These are phyloP conservation scores for Aspergillus pseudoglaucus DNA, from an alignment of 2,329 filamentous ascomycete genomes.

Conservation along the genomic window DNA sequence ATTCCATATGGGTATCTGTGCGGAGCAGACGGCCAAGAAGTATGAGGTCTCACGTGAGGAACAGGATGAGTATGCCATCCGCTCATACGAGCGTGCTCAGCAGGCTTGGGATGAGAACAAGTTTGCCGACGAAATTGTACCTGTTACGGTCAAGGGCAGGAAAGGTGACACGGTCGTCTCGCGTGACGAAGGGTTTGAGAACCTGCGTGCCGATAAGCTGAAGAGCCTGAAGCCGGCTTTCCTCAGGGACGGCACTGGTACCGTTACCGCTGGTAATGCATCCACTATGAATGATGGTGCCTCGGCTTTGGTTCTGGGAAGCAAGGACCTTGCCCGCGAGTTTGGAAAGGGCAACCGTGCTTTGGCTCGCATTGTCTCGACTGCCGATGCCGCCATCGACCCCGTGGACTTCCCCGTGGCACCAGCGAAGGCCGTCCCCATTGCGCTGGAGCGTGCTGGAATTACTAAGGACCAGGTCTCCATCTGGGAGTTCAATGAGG, in stretches of 20 bases:
- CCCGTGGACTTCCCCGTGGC: conserved; percentile 92
- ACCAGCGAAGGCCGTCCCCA: conserved; percentile 83
- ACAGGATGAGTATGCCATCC: conserved; percentile 86
- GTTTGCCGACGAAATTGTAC: conserved; percentile 84
- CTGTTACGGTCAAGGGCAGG: conserved; percentile 74
- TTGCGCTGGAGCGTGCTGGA: conserved; percentile 80
- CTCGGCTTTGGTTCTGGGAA: conserved; percentile 79
- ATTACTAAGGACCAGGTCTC: conserved; percentile 88
- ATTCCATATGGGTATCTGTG: conserved; percentile 97
- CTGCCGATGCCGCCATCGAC: conserved; percentile 84
- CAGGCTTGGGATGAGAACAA: conserved; percentile 75
- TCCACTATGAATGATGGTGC: conserved; percentile 94
- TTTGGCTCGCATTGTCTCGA: conserved; percentile 76
- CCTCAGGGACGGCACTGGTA: conserved; percentile 74
- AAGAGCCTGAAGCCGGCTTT: conserved; percentile 86
- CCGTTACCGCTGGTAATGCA: conserved; percentile 89
- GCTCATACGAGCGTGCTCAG: conserved; percentile 83
- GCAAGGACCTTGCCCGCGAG: conserved; percentile 69
- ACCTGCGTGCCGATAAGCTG: conserved; percentile 81
- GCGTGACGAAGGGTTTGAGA: conserved; percentile 83
- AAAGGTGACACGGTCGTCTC: conserved; percentile 76
- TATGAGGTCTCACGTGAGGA: conserved; percentile 71
- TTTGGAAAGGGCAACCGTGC: conserved; percentile 73
- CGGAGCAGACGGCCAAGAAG: conserved; percentile 89
- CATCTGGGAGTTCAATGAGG: conserved; percentile 98